phyloP scores from a whole-genome alignment of 2,329 filamentous ascomycete genomes.

The Fusarium sp. region DNA sequence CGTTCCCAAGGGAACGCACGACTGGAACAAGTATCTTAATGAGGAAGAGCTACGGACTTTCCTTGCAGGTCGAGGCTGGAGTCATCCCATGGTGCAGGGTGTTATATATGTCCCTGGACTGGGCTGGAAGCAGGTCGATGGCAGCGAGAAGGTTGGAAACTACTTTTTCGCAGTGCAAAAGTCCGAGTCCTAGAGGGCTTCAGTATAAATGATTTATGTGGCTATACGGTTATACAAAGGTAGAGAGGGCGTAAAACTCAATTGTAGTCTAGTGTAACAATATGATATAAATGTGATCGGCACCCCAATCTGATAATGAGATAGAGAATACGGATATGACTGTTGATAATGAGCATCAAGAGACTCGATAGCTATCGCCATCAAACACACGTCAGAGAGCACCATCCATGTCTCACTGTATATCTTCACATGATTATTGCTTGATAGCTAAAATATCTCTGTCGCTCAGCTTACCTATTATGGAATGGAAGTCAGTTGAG shows the following conservation, averaged over 20 bases:
- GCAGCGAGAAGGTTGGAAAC: constrained; percentile 89
- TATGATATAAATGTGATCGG: background rate
- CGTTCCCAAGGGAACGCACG: constrained; percentile 92
- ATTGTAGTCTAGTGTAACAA: constrained; percentile 36
- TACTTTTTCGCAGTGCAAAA: constrained; percentile 91
- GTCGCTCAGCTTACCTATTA: constrained; percentile 20
- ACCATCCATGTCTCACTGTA: background rate
- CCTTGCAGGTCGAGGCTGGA: constrained; percentile 70
- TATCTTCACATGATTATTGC: background rate
- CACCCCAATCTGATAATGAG: background rate
- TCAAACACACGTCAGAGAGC: constrained; percentile 5
- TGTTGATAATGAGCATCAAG: background rate
- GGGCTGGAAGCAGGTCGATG: constrained; percentile 86
- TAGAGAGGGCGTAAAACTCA: background rate
- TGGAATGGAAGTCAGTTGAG: background rate
- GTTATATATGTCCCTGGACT: constrained; percentile 91
- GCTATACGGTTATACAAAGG: constrained; percentile 12
- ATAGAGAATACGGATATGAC: background rate
- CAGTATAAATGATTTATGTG: constrained; percentile 25
- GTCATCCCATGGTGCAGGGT: constrained; percentile 74
- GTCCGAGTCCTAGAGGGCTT: constrained; percentile 37
- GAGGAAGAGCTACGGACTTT: constrained; percentile 77
- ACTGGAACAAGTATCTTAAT: constrained; percentile 97
- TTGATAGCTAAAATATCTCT: too few relatives aligned
- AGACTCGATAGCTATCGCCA: background rate